phyloP scores from a whole-genome alignment of 495 filamentous ascomycete species.

The Corynascus novoguineensis region DNA sequence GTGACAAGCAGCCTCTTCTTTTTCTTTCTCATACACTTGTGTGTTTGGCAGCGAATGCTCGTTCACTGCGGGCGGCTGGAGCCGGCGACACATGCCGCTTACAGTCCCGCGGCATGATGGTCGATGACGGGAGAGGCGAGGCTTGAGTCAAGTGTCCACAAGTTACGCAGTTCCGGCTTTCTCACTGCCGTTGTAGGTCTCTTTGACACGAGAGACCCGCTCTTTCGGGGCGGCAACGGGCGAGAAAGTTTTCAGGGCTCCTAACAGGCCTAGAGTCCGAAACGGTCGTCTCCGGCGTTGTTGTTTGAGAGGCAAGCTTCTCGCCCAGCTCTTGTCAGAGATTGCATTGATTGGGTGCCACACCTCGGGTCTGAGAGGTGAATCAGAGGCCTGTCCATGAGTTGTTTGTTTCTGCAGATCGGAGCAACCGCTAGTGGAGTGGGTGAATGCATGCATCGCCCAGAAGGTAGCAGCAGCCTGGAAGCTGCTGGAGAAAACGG shows the following conservation, averaged over 20 bases:
- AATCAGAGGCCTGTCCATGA: conserved; percentile 1
- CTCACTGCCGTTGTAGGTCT: neutral
- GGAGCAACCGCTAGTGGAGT: neutral
- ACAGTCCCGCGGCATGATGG: neutral
- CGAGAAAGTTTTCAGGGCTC: neutral
- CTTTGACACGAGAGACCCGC: neutral
- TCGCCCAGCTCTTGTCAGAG: neutral
- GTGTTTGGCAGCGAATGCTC: conserved; percentile 1
- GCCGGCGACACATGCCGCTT: conserved; percentile 22
- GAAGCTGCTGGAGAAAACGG: neutral
- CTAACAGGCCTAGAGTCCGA: neutral
- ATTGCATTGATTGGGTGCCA: conserved; percentile 20
- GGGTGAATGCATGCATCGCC: conserved; percentile 2
- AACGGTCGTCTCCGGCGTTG: neutral
- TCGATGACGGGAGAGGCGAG: conserved; percentile 9
- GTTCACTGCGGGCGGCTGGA: conserved; percentile 22
- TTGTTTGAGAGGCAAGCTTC: neutral
- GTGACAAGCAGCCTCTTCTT: conserved; percentile 33
- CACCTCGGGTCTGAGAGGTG: conserved; percentile 8
- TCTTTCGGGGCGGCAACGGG: neutral
- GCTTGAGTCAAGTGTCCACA: neutral
- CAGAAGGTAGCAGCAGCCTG: neutral
- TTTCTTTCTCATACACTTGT: conserved; percentile 13
- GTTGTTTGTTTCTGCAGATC: conserved; percentile 20
- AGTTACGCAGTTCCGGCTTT: too few relatives aligned